phyloP scores from a whole-genome alignment of 2,329 filamentous ascomycete genomes.

The Ophiostoma tasmaniense region DNA sequence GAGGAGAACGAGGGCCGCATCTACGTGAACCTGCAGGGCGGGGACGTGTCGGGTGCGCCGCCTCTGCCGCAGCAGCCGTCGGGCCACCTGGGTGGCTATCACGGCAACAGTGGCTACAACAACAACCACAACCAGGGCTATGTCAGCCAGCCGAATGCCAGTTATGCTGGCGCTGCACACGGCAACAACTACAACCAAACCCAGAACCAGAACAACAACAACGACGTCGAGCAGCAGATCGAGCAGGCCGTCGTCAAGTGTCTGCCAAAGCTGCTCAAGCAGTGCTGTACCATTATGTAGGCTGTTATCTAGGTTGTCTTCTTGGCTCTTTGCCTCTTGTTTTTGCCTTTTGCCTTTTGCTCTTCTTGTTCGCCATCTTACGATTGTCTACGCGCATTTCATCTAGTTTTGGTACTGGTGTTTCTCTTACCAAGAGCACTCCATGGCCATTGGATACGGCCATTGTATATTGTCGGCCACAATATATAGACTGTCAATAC shows the following conservation, averaged over 20 bases:
- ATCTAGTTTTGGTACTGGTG: no score
- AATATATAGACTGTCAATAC: neutral
- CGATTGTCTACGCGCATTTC: neutral
- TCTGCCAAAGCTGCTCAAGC: slow-evolving; percentile 50
- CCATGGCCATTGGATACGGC: neutral
- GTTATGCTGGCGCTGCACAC: slow-evolving; percentile 2
- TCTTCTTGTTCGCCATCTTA: neutral
- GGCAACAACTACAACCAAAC: slow-evolving; percentile 34
- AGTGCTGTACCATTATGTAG: slow-evolving; percentile 69
- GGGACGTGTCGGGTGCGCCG: slow-evolving; percentile 40
- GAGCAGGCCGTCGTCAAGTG: slow-evolving; percentile 39
- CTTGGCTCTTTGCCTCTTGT: neutral
- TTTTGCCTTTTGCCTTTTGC: no score
- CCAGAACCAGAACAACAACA: slow-evolving; percentile 33
- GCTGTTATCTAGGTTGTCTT: neutral
- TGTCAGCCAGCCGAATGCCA: slow-evolving; percentile 27
- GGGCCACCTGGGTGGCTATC: slow-evolving; percentile 29
- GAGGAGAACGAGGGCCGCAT: slow-evolving; percentile 87
- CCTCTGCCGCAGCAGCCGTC: slow-evolving; percentile 41
- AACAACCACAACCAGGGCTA: slow-evolving; percentile 25
- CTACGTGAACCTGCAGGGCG: slow-evolving; percentile 76
- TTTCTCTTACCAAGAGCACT: no score
- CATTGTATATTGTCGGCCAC: neutral
- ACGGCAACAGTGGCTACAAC: slow-evolving; percentile 24
- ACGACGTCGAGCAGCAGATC: slow-evolving; percentile 51